These are phyloP conservation scores for Fraxinus paxiana DNA, from an alignment of 305 asterid genomes.

Conservation along the genomic window DNA sequence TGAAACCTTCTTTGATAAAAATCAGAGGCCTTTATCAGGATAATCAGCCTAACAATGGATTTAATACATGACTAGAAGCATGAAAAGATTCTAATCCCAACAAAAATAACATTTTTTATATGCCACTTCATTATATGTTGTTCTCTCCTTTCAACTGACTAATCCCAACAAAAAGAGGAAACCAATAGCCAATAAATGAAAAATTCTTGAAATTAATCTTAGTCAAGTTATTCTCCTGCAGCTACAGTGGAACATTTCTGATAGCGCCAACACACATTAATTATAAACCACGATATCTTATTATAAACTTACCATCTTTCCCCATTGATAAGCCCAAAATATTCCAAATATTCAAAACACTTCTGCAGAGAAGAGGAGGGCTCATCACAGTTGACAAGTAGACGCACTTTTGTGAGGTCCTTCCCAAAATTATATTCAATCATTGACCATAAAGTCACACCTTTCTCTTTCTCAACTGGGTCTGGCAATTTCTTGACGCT, in stretches of 20 bases:
- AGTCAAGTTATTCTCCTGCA: not conserved
- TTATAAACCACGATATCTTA: not conserved
- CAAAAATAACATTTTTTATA: not conserved
- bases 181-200: not conserved
- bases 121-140: not conserved
- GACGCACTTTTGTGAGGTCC: constrained; percentile 8
- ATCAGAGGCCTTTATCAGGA: constrained; percentile 33
- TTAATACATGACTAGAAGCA: not conserved
- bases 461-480: constrained; percentile 4
- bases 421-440: constrained; percentile 2
- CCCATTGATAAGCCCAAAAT: constrained; percentile 11
- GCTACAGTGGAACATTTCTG: not conserved
- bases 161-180: not conserved
- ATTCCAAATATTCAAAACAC: constrained; percentile 13
- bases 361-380: not conserved
- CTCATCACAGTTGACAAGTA: constrained; percentile 1
- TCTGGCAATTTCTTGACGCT: constrained; percentile 7
- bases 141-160: not conserved
- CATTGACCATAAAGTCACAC: constrained; percentile 5
- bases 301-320: not conserved
- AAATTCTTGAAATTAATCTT: not conserved
- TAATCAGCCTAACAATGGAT: constrained; percentile 33
- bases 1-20: constrained; percentile 34
- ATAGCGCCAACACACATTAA: not conserved
- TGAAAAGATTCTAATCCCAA: too few species aligned